phyloP scores from a whole-genome alignment of 495 filamentous ascomycete species.

The Penicillium bovifimosum region DNA sequence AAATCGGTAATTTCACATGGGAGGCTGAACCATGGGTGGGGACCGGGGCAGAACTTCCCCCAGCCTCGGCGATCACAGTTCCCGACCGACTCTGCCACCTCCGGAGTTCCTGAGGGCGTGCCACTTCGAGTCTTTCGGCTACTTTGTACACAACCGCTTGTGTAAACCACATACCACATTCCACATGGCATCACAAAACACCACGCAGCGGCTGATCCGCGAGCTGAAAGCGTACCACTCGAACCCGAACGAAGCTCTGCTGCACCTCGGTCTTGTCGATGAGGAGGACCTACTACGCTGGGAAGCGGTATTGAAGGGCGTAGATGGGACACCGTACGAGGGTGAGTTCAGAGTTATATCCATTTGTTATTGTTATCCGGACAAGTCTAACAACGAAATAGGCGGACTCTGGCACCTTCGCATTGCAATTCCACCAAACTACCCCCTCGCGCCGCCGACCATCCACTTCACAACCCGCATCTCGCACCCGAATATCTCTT shows the following conservation, averaged over 20 bases:
- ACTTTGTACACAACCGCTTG: background rate
- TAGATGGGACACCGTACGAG: slow-evolving; percentile 63
- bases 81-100: background rate
- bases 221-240: slow-evolving; percentile 57
- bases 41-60: slow-evolving; percentile 1
- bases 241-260: slow-evolving; percentile 49
- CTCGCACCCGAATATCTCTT: slow-evolving; percentile 80
- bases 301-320: slow-evolving; percentile 75
- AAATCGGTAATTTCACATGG: slow-evolving; percentile 23
- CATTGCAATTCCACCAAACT: slow-evolving; percentile 70
- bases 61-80: slow-evolving; percentile 5
- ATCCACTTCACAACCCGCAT: slow-evolving; percentile 76
- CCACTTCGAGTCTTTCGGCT: background rate
- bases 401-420: slow-evolving; percentile 79
- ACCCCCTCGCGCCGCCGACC: slow-evolving; percentile 70
- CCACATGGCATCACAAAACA: slow-evolving; percentile 25
- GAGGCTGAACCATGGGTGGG: slow-evolving; percentile 3
- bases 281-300: slow-evolving; percentile 70
- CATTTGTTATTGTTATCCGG: background rate
- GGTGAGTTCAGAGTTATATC: slow-evolving; percentile 41
- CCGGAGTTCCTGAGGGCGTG: background rate
- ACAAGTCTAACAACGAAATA: slow-evolving; percentile 21
- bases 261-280: slow-evolving; percentile 59
- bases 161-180: slow-evolving; percentile 2
- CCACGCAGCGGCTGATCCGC: slow-evolving; percentile 57